Conservation (phyloP, 73 alveolate species). For the Stentor roeselii region DNA sequence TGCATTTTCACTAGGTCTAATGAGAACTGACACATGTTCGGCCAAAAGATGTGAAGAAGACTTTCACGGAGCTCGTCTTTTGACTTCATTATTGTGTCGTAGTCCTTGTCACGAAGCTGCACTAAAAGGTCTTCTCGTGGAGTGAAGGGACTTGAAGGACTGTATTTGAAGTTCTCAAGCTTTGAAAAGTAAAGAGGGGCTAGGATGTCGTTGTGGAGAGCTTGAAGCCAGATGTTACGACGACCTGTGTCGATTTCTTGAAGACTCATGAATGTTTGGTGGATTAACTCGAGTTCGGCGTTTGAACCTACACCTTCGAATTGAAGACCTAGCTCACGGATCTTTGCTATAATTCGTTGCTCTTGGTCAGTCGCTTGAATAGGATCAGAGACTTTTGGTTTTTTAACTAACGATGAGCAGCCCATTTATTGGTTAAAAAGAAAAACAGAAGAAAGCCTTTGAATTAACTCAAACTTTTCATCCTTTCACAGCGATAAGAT, state of each 20-base stretch:
- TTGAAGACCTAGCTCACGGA: neutral
- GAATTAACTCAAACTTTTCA: too few species aligned
- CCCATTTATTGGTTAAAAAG: too few species aligned
- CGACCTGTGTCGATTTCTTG: conserved; percentile 8
- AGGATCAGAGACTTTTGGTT: neutral
- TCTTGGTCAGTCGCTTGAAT: conserved; percentile 20
- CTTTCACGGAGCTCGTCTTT: conserved; percentile 11
- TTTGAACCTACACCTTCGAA: neutral
- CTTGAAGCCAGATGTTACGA: neutral
- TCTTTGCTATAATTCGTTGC: neutral
- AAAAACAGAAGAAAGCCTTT: too few species aligned
- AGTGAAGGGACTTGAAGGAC: neutral
- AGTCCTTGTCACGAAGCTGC: neutral
- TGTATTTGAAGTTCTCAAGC: neutral
- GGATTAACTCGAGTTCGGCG: conserved; percentile 10
- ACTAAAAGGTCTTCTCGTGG: neutral
- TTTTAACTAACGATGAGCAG: neutral
- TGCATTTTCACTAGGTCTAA: conserved; percentile 18
- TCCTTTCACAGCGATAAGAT: too few species aligned
- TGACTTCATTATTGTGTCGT: neutral
- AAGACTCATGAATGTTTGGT: neutral
- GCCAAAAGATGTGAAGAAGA: neutral
- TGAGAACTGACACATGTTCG: neutral
- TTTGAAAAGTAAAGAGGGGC: conserved; percentile 17
- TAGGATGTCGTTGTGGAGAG: conserved; percentile 3